phyloP scores from a whole-genome alignment of 2,329 filamentous ascomycete species.

The Neonectria magnoliae region DNA sequence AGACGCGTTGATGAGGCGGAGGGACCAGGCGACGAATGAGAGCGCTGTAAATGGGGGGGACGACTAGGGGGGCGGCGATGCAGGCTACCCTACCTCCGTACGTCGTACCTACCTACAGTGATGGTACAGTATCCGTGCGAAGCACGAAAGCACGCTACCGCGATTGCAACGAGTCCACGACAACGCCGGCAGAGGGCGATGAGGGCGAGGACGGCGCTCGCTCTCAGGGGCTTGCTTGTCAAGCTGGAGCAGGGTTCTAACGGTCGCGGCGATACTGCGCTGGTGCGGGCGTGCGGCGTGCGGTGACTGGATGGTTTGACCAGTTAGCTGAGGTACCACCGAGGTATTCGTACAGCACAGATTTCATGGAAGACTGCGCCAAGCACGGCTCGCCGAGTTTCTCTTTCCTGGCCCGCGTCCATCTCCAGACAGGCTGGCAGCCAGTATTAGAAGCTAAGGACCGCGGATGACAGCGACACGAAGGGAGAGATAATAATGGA shows the following conservation, averaged over 20 bases:
- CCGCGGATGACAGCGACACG: conserved; percentile 6
- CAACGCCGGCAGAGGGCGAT: not conserved
- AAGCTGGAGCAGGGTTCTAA: conserved; percentile 1
- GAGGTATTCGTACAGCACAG: not conserved
- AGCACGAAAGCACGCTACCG: conserved; percentile 26
- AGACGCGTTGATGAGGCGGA: conserved; percentile 39
- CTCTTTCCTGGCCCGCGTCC: not conserved
- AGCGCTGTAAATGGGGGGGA: conserved; percentile 21
- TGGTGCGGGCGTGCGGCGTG: not conserved
- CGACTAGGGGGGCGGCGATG: conserved; percentile 32
- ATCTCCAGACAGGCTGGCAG: conserved; percentile 3
- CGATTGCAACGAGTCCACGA: not conserved
- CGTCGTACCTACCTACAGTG: conserved; percentile 18
- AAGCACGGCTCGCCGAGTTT: conserved; percentile 10
- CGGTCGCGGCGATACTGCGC: not conserved
- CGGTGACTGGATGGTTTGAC: not conserved
- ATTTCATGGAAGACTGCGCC: conserved; percentile 4
- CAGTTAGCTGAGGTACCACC: conserved; percentile 1
- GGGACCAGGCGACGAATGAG: conserved; percentile 42
- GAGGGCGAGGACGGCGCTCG: not conserved
- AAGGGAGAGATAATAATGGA: not conserved
- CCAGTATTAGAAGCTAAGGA: conserved; percentile 21
- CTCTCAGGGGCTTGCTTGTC: conserved; percentile 1
- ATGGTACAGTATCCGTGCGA: conserved; percentile 6
- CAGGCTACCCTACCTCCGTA: conserved; percentile 29